These are phyloP conservation scores for Umbelopsis sp. DNA, from an alignment of 192 early-diverging fungal genomes.

Conservation along the genomic window DNA sequence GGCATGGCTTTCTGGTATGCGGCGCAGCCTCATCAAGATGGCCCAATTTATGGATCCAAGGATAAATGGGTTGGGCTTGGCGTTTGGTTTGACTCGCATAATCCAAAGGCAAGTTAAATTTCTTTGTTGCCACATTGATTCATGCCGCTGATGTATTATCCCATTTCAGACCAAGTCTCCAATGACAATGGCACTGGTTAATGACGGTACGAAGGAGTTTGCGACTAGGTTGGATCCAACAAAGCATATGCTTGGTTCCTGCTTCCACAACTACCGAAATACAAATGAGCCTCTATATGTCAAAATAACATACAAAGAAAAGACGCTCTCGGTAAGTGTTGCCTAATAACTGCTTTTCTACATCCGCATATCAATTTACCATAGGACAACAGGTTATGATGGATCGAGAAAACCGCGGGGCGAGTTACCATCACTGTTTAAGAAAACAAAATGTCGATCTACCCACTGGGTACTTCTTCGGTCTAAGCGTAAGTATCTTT, in stretches of 20 bases:
- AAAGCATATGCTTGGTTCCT: conserved; percentile 50
- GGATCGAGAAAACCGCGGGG: conserved; percentile 59
- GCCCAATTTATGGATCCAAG: conserved; percentile 64
- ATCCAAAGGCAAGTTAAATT: conserved; percentile 31
- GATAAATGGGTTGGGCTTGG: conserved; percentile 71
- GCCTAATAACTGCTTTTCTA: not conserved
- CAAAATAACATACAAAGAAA: conserved; percentile 61
- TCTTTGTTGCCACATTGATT: not conserved
- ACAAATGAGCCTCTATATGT: conserved; percentile 52
- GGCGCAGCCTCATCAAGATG: conserved; percentile 49
- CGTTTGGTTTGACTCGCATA: conserved; percentile 67
- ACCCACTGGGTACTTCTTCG: conserved; percentile 78
- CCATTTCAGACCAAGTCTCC: conserved; percentile 40
- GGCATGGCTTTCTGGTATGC: conserved; percentile 88
- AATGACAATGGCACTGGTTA: conserved; percentile 58
- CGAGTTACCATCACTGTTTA: conserved; percentile 59
- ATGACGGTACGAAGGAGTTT: conserved; percentile 62
- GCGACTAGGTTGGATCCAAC: conserved; percentile 36
- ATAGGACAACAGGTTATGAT: conserved; percentile 27
- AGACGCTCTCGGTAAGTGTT: conserved; percentile 48
- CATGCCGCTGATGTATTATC: not conserved
- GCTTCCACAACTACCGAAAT: conserved; percentile 72
- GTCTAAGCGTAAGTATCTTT: conserved; percentile 50
- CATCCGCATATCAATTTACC: conserved; percentile 27
- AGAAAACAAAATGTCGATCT: conserved; percentile 50